Conservation (phyloP, 1,284 basidiomycete genomes). For the Boletellus deceptivus region DNA sequence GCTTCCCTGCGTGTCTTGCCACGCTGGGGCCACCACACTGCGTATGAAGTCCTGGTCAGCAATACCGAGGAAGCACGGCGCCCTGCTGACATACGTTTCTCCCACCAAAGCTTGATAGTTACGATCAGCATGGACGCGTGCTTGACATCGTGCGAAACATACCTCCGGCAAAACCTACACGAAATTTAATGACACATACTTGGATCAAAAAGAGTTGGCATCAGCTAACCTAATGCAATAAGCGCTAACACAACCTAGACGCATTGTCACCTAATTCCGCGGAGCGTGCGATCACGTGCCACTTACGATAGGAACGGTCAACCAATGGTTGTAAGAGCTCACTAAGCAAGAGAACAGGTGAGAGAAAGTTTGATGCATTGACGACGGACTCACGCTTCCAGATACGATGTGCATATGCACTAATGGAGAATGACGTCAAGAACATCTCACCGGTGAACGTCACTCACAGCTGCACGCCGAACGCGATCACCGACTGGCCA, state of each 20-base stretch:
- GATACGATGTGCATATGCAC: slow-evolving; percentile 34
- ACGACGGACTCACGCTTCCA: slow-evolving; percentile 28
- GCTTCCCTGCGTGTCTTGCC: slow-evolving; percentile 27
- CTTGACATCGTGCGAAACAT: slow-evolving; percentile 3
- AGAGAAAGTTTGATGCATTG: slow-evolving; percentile 1
- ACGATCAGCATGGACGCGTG: slow-evolving; percentile 4
- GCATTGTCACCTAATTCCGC: neutral
- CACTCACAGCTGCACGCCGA: slow-evolving; percentile 32
- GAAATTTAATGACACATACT: neutral
- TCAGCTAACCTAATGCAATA: slow-evolving; percentile 28
- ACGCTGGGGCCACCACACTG: slow-evolving; percentile 25
- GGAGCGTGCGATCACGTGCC: neutral
- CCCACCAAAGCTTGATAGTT: slow-evolving; percentile 19
- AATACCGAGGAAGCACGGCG: neutral
- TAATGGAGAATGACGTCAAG: slow-evolving; percentile 11
- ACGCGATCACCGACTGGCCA: slow-evolving; percentile 30
- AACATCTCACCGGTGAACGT: neutral
- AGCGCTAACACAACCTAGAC: slow-evolving; percentile 27
- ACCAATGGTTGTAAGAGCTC: slow-evolving; percentile 25
- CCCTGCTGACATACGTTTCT: slow-evolving; percentile 23
- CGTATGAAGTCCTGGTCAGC: neutral
- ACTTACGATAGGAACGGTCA: slow-evolving; percentile 33
- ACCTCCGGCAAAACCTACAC: slow-evolving; percentile 29
- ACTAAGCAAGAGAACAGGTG: slow-evolving; percentile 14
- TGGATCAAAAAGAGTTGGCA: neutral